Evolutionary conservation across 108 stramenopile genomes (phyloP), one percentile per base, ranked within the genome.

Genomic region (Cyclotella choctawhatcheeana): DNA sequence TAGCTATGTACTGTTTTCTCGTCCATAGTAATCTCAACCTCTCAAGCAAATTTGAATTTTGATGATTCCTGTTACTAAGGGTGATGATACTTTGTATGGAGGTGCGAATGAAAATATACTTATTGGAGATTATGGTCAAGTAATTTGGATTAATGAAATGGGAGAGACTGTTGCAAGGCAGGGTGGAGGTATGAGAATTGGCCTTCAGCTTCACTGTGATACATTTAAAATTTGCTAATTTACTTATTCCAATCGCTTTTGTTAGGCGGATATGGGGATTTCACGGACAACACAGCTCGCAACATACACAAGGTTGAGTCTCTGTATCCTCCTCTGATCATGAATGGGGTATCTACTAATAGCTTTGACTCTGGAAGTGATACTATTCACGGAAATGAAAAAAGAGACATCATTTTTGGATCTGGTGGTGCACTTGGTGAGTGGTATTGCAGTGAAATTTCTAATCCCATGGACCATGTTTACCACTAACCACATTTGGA

Each of bases 121-220:
- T 5, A 48, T 81, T 56, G 80, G 80, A 52, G 80, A 81, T 27
- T 76, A 69, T 35, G 80, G 74, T 21, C 68, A 64, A 26, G 74
- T 81, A 14, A n/a, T 71, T 17, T 81, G 80, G 80, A 33, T 31
- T 14, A 35, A 48, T 17, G 54, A 58, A 21, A 27, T 37, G 44
- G 77, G 77, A 22, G 48, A n/a, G 40, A 50, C 30, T 14, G 74
- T 67, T 2, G 81, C 81, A 2, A 16, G 58, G 16, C 60, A 62
- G 37, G 81, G 81, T 12, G 75, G 75, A 25, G 81, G 80, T 27
- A 40, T 6, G 37, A 10, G 8, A 10, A 40, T 10, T 6, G 6
- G 37, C 37, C 6, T 10, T 12, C 12, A 6, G 6, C 12, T 40
- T 10, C 12, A 6, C 37, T 40, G 6, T 10, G 6, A 10, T 40